Percentiles rank a stretch among this genome's conserved stretches.
Conservation (phyloP, 2,329 filamentous ascomycete genomes). For the Akanthomyces uredinophilus region DNA sequence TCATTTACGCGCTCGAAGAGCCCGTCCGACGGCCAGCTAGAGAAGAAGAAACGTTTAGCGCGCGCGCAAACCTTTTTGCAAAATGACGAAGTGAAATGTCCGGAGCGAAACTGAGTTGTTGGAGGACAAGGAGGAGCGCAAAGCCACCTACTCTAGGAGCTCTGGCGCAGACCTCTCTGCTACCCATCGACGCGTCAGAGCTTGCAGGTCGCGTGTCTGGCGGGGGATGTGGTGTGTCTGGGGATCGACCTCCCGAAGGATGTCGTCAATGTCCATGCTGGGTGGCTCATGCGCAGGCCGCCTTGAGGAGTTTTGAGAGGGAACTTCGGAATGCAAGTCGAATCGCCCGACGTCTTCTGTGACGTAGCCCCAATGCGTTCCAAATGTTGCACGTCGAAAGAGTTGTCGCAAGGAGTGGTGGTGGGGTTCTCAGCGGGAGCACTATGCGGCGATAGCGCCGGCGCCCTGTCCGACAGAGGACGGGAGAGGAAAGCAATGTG, state of each 20-base stretch:
- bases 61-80: not conserved
- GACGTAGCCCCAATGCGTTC: not conserved
- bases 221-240: slow-evolving; percentile 47
- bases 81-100: no score
- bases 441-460: no score
- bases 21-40: slow-evolving; percentile 60
- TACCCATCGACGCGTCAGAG: slow-evolving; percentile 86
- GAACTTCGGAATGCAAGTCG: not conserved
- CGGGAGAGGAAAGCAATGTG: no score
- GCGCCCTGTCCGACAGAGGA: no score
- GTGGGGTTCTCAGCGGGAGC: no score
- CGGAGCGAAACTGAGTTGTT: no score
- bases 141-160: slow-evolving; percentile 64
- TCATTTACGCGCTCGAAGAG: slow-evolving; percentile 79
- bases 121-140: not conserved
- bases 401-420: no score
- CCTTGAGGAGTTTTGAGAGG: not conserved
- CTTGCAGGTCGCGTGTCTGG: slow-evolving; percentile 73
- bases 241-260: slow-evolving; percentile 68
- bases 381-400: no score
- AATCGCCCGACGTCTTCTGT: not conserved
- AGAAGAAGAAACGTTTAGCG: not conserved
- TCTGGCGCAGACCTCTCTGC: slow-evolving; percentile 87
- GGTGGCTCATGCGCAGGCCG: not conserved
- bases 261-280: slow-evolving; percentile 74